Evolutionary conservation across 78 protist species (phyloP), one percentile per base, ranked within the genome.

Genomic region (Protostelium mycophagum): DNA sequence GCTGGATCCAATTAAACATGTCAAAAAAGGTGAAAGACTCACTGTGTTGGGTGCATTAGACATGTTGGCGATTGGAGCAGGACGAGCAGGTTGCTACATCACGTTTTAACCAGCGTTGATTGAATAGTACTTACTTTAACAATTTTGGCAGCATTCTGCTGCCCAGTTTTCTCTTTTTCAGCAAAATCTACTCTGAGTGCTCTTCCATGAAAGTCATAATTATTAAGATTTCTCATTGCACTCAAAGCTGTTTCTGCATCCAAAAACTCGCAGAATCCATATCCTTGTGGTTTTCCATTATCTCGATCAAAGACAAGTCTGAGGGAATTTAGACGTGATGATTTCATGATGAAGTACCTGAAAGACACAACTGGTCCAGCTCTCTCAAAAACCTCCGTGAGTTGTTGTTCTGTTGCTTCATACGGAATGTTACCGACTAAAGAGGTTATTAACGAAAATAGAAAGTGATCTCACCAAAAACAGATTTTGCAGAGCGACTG

Each of bases 391-490:
- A 96, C 39, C 9, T 95, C 96, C 35, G 63, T 91, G 9, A 97
- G 87, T 37, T 93, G 93, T 51, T 93, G 92, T 85, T 96, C 97
- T 0, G 95, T 95, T 35, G 97, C 97, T 16, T 95, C 97, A 85
- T 95, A 97, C 37, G 98, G 96, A 87, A 97, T 97, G 91, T 97
- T 97, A n/a, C 98, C 98, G 84, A 97, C 98, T 96, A 36, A 5
- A 51, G 31, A 51, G 16, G 31, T 16, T 51, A 5, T 51, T 51
- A 16, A 51, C 73, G 16, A 25, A 25, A 5, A 51, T 51, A 25
- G 5, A 51, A 25, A 51, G 16, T 5, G 73, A 5, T 25, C 5
- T 51, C 73, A 51, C 73, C 73, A 16, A 51, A 51, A 16, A 51
- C 73, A 51, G 73, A 51, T 16, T 51, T 51, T 16, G 73, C 73